A percentile compares a stretch with the other conserved stretches of the same genome.
These are phyloP conservation scores for Penicillium sp. DNA, from an alignment of 2,329 filamentous ascomycete species.

Conservation along the genomic window DNA sequence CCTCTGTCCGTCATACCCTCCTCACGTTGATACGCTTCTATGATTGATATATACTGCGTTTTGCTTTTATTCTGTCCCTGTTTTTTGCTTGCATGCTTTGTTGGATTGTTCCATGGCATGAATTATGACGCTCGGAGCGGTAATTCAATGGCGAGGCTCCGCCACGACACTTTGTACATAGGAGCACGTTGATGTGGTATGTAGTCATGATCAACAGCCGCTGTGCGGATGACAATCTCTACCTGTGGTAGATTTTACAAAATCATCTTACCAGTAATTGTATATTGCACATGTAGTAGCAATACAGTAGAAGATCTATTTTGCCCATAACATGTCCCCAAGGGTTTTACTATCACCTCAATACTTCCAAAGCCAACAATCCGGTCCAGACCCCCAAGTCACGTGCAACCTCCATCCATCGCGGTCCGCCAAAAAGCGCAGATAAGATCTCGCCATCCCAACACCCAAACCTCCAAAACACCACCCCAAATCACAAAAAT, in stretches of 20 bases:
- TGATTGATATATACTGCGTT: constrained; percentile 25
- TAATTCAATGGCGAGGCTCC: constrained; percentile 10
- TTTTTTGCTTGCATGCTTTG: constrained; percentile 5
- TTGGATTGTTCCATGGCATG: constrained; percentile 5
- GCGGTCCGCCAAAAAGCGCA: not conserved
- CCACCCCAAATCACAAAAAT: constrained; percentile 14
- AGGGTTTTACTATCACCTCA: not conserved
- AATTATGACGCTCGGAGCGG: constrained; percentile 14
- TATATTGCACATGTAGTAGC: not conserved
- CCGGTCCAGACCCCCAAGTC: not conserved
- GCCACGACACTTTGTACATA: constrained; percentile 20
- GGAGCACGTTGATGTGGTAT: constrained; percentile 4
- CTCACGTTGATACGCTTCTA: constrained; percentile 29
- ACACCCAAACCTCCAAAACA: not conserved
- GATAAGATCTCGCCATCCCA: not conserved
- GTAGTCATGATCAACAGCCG: constrained; percentile 8
- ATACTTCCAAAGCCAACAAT: not conserved
- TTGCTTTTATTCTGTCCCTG: constrained; percentile 3
- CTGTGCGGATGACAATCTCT: constrained; percentile 7
- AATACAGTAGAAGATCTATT: not conserved
- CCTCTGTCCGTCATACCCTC: constrained; percentile 9
- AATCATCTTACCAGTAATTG: not conserved
- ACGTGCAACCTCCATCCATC: constrained; percentile 6
- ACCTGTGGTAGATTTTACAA: constrained; percentile 15
- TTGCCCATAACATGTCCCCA: not conserved